Conservation (phyloP, 2,329 filamentous ascomycete species). For the Proliferodiscus dingleyae region DNA sequence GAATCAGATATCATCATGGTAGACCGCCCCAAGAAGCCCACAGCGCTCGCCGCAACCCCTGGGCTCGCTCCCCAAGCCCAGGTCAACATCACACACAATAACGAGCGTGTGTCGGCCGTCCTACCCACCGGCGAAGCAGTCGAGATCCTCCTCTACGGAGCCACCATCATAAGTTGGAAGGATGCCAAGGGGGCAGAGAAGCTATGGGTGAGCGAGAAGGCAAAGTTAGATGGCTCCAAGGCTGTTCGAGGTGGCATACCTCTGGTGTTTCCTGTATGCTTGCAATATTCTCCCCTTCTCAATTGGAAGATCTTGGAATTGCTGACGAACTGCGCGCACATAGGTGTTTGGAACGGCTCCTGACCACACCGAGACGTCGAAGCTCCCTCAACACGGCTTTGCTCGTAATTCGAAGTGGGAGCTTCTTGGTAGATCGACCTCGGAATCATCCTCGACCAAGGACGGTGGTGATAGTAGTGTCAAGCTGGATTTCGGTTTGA, state of each 20-base stretch:
- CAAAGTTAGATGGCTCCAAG: constrained; percentile 80
- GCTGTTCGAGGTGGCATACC: constrained; percentile 89
- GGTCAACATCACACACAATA: constrained; percentile 68
- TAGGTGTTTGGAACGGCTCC: constrained; percentile 83
- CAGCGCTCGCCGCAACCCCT: constrained; percentile 69
- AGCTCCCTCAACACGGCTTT: constrained; percentile 90
- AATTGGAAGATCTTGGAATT: neutral
- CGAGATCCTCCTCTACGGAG: constrained; percentile 82
- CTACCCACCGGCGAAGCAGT: constrained; percentile 84
- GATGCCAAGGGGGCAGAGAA: constrained; percentile 72
- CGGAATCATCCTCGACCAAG: constrained; percentile 47
- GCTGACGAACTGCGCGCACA: neutral
- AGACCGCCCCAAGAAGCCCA: constrained; percentile 80
- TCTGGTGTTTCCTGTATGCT: constrained; percentile 79
- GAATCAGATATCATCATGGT: constrained; percentile 45
- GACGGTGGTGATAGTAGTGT: constrained; percentile 59
- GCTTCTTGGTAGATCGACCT: constrained; percentile 83
- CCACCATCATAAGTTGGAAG: constrained; percentile 93
- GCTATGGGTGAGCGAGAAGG: constrained; percentile 77
- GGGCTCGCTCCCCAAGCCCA: constrained; percentile 69
- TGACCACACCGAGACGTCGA: constrained; percentile 68
- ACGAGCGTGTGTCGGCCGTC: constrained; percentile 68
- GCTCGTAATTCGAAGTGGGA: constrained; percentile 89
- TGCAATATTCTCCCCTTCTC: too few relatives aligned
- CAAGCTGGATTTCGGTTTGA: constrained; percentile 94